Percentiles rank a stretch among this genome's conserved stretches.
Conservation (phyloP, 257 asterid species). For the Forsythia suspensa region DNA sequence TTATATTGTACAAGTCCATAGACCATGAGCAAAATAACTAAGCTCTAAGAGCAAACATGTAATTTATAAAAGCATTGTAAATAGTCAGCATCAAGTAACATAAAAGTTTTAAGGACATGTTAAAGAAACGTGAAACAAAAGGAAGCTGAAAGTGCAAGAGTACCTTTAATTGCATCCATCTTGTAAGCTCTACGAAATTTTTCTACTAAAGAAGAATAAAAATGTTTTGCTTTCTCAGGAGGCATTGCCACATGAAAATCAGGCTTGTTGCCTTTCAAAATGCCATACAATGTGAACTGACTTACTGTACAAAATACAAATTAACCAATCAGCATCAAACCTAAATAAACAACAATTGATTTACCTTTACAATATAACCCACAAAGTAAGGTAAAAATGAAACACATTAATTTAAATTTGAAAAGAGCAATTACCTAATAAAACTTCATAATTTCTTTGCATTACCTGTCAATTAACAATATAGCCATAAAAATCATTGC, state of each 20-base stretch:
- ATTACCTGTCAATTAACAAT: conserved; percentile 62
- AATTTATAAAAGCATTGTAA: neutral
- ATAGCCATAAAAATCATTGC: conserved; percentile 16
- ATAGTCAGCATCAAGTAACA: neutral
- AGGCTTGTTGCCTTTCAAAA: conserved; percentile 89
- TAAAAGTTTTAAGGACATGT: neutral
- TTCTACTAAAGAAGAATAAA: conserved; percentile 78
- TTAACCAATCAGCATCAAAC: conserved; percentile 17
- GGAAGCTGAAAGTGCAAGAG: neutral
- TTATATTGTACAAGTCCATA: neutral
- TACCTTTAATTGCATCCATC: conserved; percentile 73
- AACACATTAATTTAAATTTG: neutral
- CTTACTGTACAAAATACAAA: conserved; percentile 60
- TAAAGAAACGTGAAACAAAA: neutral
- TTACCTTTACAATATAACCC: neutral
- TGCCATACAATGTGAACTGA: conserved; percentile 87
- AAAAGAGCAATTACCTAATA: conserved; percentile 55
- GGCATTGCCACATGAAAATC: conserved; percentile 99
- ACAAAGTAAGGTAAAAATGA: neutral
- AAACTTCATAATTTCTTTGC: conserved; percentile 74
- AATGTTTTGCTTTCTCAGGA: conserved; percentile 69
- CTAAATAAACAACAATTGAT: conserved; percentile 3
- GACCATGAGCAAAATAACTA: neutral
- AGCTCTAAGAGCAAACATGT: neutral
- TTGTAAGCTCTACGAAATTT: conserved; percentile 70